phyloP scores from a whole-genome alignment of 2,329 filamentous ascomycete genomes.

The Colletotrichum magnum region DNA sequence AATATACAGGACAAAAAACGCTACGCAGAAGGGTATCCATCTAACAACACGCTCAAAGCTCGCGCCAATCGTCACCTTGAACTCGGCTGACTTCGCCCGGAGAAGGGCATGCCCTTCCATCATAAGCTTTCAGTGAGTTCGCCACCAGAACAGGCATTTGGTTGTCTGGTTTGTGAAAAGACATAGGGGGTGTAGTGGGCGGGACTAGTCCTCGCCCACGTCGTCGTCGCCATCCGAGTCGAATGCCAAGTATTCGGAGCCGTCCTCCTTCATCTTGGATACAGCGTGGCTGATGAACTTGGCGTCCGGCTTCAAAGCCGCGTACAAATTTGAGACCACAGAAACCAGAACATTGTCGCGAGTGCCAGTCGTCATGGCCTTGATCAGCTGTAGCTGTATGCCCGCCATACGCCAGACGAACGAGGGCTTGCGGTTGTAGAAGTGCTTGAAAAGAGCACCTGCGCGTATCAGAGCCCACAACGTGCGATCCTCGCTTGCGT shows the following conservation, averaged over 20 bases:
- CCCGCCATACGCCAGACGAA: slow-evolving; percentile 66
- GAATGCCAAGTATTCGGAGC: slow-evolving; percentile 16
- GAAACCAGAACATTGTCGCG: slow-evolving; percentile 45
- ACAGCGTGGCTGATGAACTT: slow-evolving; percentile 44
- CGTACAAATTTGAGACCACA: slow-evolving; percentile 55
- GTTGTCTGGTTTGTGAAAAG: slow-evolving; percentile 4
- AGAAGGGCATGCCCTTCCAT: background rate
- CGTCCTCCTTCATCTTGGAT: slow-evolving; percentile 37
- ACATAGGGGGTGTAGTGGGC: slow-evolving; percentile 4
- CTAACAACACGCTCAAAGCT: too few species aligned
- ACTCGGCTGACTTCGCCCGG: background rate
- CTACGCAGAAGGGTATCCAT: too few species aligned
- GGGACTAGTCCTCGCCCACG: slow-evolving; percentile 13
- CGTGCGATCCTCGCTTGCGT: slow-evolving; percentile 45
- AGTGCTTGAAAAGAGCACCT: slow-evolving; percentile 61
- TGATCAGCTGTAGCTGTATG: slow-evolving; percentile 63
- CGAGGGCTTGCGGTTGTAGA: slow-evolving; percentile 43
- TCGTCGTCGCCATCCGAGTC: slow-evolving; percentile 30
- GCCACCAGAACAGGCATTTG: background rate
- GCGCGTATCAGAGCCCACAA: slow-evolving; percentile 67
- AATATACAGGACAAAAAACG: too few species aligned
- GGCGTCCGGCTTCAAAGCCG: slow-evolving; percentile 53
- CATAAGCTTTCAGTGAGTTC: background rate
- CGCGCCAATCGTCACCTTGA: too few species aligned
- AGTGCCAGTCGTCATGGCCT: slow-evolving; percentile 50